Evolutionary conservation across 108 stramenopile genomes (phyloP).

Genomic region (Cyclotella choctawhatcheeana): DNA sequence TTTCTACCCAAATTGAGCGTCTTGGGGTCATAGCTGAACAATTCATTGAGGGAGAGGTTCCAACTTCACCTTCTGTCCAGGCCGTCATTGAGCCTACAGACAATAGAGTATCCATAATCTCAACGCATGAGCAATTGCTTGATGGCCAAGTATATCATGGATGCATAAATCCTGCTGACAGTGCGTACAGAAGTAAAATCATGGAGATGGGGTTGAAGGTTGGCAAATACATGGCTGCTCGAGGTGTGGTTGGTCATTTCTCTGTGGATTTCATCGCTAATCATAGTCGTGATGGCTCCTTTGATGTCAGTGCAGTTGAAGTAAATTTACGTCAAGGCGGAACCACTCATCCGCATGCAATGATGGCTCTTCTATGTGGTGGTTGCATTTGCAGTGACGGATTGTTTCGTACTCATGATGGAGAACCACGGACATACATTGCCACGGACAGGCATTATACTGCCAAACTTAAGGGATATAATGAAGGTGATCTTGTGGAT

Average conservation of each 20-base stretch:
- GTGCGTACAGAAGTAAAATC: constrained; percentile 18
- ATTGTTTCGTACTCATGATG: constrained; percentile 39
- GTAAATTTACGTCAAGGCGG: constrained; percentile 45
- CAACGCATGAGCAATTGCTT: constrained; percentile 45
- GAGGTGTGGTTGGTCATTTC: constrained; percentile 39
- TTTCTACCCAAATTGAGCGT: constrained; percentile 28
- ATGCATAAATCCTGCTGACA: constrained; percentile 29
- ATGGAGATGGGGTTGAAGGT: constrained; percentile 26
- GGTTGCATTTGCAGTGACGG: constrained; percentile 39
- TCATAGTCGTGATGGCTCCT: constrained; percentile 21
- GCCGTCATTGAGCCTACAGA: constrained; percentile 27
- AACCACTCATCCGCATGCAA: constrained; percentile 40
- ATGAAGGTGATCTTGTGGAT: constrained; percentile 21
- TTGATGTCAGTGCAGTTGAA: constrained; percentile 37
- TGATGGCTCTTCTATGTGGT: constrained; percentile 39
- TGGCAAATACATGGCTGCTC: constrained; percentile 27
- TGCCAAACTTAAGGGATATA: constrained; percentile 25
- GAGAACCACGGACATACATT: constrained; percentile 26
- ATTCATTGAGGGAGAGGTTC: constrained; percentile 41
- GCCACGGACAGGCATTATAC: constrained; percentile 31
- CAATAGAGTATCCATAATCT: constrained; percentile 22
- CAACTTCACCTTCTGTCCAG: constrained; percentile 40
- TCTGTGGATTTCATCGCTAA: constrained; percentile 39
- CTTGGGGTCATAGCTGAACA: constrained; percentile 46
- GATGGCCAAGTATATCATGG: constrained; percentile 37